Evolutionary conservation across 345 rosid genomes (phyloP).

Genomic region (Salix suchowensis): DNA sequence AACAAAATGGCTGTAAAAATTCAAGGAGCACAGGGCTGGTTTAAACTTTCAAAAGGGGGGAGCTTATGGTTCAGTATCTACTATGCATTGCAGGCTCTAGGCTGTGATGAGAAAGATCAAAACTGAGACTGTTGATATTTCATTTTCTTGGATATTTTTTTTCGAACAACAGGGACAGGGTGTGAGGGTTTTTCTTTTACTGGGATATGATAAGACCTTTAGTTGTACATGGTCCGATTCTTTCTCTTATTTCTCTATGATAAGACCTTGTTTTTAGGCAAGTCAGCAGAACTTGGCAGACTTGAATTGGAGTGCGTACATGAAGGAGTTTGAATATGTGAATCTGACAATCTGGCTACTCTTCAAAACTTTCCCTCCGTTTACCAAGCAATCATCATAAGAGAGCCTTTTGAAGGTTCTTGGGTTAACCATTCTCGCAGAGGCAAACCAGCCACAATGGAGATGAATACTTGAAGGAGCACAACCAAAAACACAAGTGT

Average conservation of each 20-base stretch:
- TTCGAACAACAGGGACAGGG: neutral
- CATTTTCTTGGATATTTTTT: neutral
- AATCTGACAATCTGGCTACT: slow-evolving; percentile 42
- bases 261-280: neutral
- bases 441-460: slow-evolving; percentile 59
- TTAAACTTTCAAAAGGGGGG: neutral
- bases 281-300: slow-evolving; percentile 43
- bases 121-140: neutral
- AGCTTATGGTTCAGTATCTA: neutral
- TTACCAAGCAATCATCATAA: slow-evolving; percentile 55
- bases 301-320: slow-evolving; percentile 44
- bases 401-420: slow-evolving; percentile 44
- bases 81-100: neutral
- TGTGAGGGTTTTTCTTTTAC: neutral
- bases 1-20: neutral
- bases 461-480: slow-evolving; percentile 44
- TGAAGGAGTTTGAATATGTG: slow-evolving; percentile 54
- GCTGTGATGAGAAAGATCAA: neutral
- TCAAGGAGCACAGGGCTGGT: neutral
- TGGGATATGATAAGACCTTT: neutral
- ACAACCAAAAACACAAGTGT: slow-evolving; percentile 43
- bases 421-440: slow-evolving; percentile 48
- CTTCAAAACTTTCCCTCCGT: slow-evolving; percentile 43
- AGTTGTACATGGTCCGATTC: neutral
- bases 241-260: neutral